Percentiles rank a stretch among this genome's conserved stretches.
These are phyloP conservation scores for Erysimum cheiri DNA, from an alignment of 441 rosid species.

Conservation along the genomic window DNA sequence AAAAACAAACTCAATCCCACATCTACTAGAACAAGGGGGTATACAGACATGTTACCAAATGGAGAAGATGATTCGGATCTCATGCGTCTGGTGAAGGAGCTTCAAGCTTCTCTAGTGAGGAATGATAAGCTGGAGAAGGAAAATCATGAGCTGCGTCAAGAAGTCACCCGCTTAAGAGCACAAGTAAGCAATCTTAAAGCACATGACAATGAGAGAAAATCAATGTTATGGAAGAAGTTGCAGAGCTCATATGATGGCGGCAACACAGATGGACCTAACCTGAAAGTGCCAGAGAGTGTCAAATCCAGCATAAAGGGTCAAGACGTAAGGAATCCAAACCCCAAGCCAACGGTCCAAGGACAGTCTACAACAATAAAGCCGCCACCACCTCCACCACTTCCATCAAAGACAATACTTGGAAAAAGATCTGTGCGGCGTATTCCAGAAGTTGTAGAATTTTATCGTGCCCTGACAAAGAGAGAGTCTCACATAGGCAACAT, in stretches of 20 bases:
- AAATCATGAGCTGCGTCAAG: conserved; percentile 72
- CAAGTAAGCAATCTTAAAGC: conserved; percentile 77
- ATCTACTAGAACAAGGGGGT: conserved; percentile 36
- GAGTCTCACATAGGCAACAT: conserved; percentile 58
- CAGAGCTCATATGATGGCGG: conserved; percentile 60
- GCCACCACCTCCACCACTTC: conserved; percentile 85
- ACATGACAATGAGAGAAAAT: conserved; percentile 87
- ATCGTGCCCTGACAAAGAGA: conserved; percentile 73
- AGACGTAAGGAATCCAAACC: conserved; percentile 41
- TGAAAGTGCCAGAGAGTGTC: conserved; percentile 52
- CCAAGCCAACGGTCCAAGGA: conserved; percentile 45
- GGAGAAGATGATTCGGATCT: conserved; percentile 62
- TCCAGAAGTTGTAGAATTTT: conserved; percentile 83
- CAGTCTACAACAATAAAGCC: conserved; percentile 46
- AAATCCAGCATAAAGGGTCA: conserved; percentile 46
- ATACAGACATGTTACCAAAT: conserved; percentile 43
- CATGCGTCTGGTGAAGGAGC: conserved; percentile 62
- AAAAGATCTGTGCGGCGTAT: conserved; percentile 70
- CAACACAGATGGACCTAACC: conserved; percentile 48
- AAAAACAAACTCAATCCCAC: conserved; percentile 31
- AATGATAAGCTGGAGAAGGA: conserved; percentile 75
- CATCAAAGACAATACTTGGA: conserved; percentile 56
- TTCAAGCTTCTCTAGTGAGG: conserved; percentile 60
- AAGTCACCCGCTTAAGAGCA: conserved; percentile 67
- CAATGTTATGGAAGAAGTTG: conserved; percentile 91